Evolutionary conservation across 441 rosid genomes (phyloP).

Genomic region (Cnidoscolus chayamansa): DNA sequence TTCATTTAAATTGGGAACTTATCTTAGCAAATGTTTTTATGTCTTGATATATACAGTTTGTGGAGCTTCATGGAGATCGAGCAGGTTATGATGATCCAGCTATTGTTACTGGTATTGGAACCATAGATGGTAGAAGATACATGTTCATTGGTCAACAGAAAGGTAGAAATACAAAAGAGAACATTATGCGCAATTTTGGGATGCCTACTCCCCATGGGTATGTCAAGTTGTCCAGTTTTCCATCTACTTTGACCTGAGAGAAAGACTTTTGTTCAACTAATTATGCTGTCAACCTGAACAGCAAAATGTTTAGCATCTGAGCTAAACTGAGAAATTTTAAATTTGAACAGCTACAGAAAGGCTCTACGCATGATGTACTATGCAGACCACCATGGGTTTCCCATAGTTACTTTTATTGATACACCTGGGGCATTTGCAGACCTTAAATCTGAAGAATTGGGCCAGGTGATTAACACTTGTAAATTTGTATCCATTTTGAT

Average conservation of each 20-base stretch:
- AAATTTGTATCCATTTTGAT: neutral
- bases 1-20: conserved; percentile 2
- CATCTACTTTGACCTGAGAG: conserved; percentile 7
- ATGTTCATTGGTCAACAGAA: conserved; percentile 99
- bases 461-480: conserved; percentile 50
- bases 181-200: conserved; percentile 84
- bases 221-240: conserved; percentile 23
- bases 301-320: neutral
- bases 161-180: conserved; percentile 96
- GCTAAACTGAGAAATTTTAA: conserved; percentile 13
- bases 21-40: conserved; percentile 19
- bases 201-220: conserved; percentile 99
- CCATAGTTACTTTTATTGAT: conserved; percentile 84
- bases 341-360: conserved; percentile 68
- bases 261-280: neutral
- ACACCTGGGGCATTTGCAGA: conserved; percentile 94
- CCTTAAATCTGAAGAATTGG: conserved; percentile 81
- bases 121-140: conserved; percentile 71
- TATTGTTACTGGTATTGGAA: conserved; percentile 87
- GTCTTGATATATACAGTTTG: conserved; percentile 47
- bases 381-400: conserved; percentile 93
- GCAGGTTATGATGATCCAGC: conserved; percentile 98
- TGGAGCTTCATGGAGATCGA: conserved; percentile 98
- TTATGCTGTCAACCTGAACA: neutral
- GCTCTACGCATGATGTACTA: conserved; percentile 91